Evolutionary conservation across 164 flowering plant species (phyloP), one percentile per base, ranked within the genome.

Genomic region (Berberis vulgaris): DNA sequence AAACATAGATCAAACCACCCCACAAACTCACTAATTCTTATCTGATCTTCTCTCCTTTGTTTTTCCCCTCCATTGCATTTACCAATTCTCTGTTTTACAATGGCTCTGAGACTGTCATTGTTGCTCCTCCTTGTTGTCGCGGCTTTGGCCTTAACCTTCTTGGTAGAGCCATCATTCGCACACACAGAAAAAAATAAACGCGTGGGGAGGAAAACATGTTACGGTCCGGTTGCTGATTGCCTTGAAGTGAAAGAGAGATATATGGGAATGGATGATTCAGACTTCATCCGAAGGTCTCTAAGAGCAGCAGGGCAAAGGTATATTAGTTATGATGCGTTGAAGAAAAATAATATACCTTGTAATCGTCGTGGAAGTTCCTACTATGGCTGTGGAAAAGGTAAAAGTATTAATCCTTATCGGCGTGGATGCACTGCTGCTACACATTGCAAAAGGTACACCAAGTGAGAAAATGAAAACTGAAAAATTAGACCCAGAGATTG

Each of bases 251-350:
- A 55, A 3, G 59, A 67, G 0, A 81, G 79, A 52, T 49, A 6
- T 6, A 11, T 68, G 67, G 9, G 70, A 75, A 26, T 72, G 75
- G 65, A 78, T 78, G 82, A 71, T 2, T 72, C 79, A 0, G 82
- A 75, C 58, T 13, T 3, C 3, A 64, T 40, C 43, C 67, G 81
- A 6, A 49, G 81, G 6, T 7, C 45, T 0, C 66, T 75, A 2
- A 26, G 7, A 41, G 1, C 46, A 11, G 0, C 40, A 0, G 7
- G 39, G 26, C 26, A 26, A 2, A 67, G 65, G 49, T 52, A 40
- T 41, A 57, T 69, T 7, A 64, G 72, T 43, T 68, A 54, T 8
- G 71, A 2, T 60, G 67, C 69, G 3, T 46, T 70, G 6, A 64
- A 64, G 68, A 60, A 7, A 38, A 65, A 65, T 57, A n/a, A 7